These are phyloP conservation scores for Astathelohania contejeani DNA, from an alignment of 371 early-diverging fungal species.

Conservation along the genomic window DNA sequence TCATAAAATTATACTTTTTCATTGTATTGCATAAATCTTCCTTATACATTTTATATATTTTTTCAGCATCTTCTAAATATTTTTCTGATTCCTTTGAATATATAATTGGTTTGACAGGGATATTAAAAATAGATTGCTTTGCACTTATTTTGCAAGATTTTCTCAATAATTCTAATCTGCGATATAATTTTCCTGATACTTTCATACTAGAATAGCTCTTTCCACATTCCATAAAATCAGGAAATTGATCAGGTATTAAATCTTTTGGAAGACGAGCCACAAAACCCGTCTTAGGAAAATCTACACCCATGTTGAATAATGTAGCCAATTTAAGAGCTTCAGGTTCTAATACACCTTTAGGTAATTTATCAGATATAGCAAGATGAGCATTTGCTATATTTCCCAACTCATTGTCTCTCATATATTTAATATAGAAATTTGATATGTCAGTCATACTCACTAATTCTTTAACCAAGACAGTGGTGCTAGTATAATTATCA, in stretches of 20 bases:
- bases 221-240: conserved; percentile 62
- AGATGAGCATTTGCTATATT: conserved; percentile 61
- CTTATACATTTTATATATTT: background rate
- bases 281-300: conserved; percentile 59
- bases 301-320: conserved; percentile 57
- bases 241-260: conserved; percentile 53
- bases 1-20: background rate
- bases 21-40: background rate
- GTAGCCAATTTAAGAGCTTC: conserved; percentile 57
- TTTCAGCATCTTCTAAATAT: background rate
- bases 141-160: too few relatives aligned
- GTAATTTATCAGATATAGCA: conserved; percentile 56
- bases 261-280: conserved; percentile 48
- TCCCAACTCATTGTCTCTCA: conserved; percentile 60
- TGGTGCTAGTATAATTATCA: conserved; percentile 55
- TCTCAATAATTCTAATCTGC: background rate
- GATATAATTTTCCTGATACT: background rate
- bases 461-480: conserved; percentile 36
- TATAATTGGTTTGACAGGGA: background rate
- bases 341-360: conserved; percentile 53
- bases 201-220: background rate
- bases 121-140: too few relatives aligned
- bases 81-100: background rate
- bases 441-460: conserved; percentile 55
- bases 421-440: conserved; percentile 61